These are phyloP conservation scores for Colletotrichum chlorophyti DNA, from an alignment of 2,329 filamentous ascomycete species.

Conservation along the genomic window DNA sequence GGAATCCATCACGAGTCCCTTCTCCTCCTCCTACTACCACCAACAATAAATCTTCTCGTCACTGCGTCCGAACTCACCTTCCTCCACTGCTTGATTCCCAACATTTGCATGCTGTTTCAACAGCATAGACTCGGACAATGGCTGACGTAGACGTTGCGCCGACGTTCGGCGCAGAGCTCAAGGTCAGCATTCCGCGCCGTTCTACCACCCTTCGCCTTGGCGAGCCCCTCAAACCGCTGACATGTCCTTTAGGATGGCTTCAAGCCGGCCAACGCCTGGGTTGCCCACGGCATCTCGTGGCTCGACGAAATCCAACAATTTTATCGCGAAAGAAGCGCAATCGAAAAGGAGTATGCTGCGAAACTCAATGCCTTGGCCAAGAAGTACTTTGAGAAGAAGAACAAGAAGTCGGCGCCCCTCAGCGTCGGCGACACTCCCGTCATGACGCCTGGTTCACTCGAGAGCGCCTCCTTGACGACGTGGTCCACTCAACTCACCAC, in stretches of 20 bases:
- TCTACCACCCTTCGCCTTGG: constrained; percentile 1
- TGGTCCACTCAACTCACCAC: constrained; percentile 95
- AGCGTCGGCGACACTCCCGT: constrained; percentile 93
- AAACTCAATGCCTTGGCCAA: constrained; percentile 89
- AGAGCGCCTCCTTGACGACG: constrained; percentile 95
- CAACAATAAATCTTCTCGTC: neutral
- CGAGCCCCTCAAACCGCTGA: constrained; percentile 21
- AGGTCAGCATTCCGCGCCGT: constrained; percentile 61
- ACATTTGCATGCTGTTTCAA: constrained; percentile 19
- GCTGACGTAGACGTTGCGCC: constrained; percentile 82
- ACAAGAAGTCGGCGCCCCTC: constrained; percentile 83
- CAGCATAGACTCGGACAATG: constrained; percentile 55
- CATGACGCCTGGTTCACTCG: constrained; percentile 93
- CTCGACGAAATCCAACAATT: constrained; percentile 97
- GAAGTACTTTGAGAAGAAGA: constrained; percentile 98
- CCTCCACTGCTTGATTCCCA: neutral
- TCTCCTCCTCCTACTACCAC: neutral
- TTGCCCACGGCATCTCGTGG: constrained; percentile 88
- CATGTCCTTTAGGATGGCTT: constrained; percentile 79
- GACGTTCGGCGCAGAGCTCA: constrained; percentile 92
- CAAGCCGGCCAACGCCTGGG: constrained; percentile 93
- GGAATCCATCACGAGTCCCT: constrained; percentile 12
- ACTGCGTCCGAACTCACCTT: neutral
- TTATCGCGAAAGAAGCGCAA: constrained; percentile 90
- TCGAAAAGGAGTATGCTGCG: constrained; percentile 95